Conservation (phyloP, 2,329 filamentous ascomycete genomes). For the Diplodia corticola region DNA sequence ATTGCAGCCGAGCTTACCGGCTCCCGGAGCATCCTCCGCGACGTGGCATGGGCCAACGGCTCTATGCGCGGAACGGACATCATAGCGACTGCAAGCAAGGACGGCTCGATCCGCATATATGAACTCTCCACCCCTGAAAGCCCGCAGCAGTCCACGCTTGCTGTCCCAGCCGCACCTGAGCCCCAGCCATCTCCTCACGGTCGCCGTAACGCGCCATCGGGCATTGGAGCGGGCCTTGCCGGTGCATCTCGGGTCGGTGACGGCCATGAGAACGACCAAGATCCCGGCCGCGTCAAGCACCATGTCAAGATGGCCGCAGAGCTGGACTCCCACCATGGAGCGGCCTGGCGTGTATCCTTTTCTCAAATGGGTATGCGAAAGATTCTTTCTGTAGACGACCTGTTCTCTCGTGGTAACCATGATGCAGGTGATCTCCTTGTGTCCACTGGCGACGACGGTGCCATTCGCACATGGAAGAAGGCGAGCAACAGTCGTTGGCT, state of each 20-base stretch:
- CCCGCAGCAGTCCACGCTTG: constrained; percentile 41
- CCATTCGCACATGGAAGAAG: constrained; percentile 53
- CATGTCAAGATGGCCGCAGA: constrained; percentile 63
- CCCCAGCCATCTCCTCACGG: constrained; percentile 5
- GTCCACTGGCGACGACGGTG: constrained; percentile 75
- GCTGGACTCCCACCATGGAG: constrained; percentile 66
- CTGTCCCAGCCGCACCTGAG: constrained; percentile 18
- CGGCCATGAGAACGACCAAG: constrained; percentile 56
- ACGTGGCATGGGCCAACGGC: constrained; percentile 89
- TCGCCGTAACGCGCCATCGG: constrained; percentile 45
- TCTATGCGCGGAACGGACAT: constrained; percentile 88
- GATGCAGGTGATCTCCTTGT: constrained; percentile 71
- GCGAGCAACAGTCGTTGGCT: constrained; percentile 50
- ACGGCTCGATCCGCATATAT: constrained; percentile 88
- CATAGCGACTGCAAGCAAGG: constrained; percentile 88
- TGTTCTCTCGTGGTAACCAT: constrained; percentile 1
- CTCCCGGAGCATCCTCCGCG: constrained; percentile 69
- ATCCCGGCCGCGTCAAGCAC: constrained; percentile 68
- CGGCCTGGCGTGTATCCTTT: constrained; percentile 75
- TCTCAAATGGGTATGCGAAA: constrained; percentile 45
- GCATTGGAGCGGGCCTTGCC: constrained; percentile 56
- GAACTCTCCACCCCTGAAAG: constrained; percentile 65
- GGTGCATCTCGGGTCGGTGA: constrained; percentile 44
- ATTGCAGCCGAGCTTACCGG: constrained; percentile 73
- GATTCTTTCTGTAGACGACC: neutral